Base-by-base conservation (phyloP, 352 stramenopile species). In the Globisporangium polare region DNA sequence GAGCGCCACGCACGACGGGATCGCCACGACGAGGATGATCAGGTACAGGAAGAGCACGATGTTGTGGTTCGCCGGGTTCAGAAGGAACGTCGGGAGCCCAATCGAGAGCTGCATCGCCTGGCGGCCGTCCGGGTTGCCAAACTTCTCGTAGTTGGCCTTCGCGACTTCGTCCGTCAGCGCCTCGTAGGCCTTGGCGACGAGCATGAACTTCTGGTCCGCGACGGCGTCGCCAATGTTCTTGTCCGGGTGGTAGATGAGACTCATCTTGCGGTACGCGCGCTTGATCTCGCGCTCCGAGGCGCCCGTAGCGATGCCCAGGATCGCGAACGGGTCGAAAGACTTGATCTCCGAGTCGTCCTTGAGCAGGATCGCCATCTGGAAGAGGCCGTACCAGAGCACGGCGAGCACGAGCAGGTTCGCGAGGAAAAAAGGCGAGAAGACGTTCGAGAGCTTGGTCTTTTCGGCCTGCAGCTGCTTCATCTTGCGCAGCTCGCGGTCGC, bases 181-280 rank as follows among this genome's bases (percentile, higher is more conserved):
- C 70, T 99, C 96, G 70, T 96, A 95, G 18, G 89, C 89, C 67
- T 95, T 96, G 18, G 95, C 92, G 5, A 99, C 94, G 64, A 98
- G 97, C 90, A 99, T 98, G 63, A 99, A 99, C 77, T 98, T 99
- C 33, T 98, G 95, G 77, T 99, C 96, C 0, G 96, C 96, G 9
- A 95, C 83, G 5, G 96, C 91, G 72, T 99, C 96, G 53, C 96
- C 97, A 60, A 96, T 96, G 80, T 99, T 99, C 83, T 98, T 98
- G 67, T 98, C 92, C 29, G 92, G 92, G 73, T 98, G 92, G 66
- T 95, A 96, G 9, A 92, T 67, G n/a, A 97, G 74, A 82, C 86
- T 96, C 83, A 96, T 89, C 62, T 95, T 96, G 58, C 92, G 92
- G 78, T 98, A 98, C 0, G 92, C 90, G 60, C 83, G 87, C 83